These are phyloP conservation scores for Hyaloscypha variabilis DNA, from an alignment of 495 filamentous ascomycete genomes.

Conservation along the genomic window DNA sequence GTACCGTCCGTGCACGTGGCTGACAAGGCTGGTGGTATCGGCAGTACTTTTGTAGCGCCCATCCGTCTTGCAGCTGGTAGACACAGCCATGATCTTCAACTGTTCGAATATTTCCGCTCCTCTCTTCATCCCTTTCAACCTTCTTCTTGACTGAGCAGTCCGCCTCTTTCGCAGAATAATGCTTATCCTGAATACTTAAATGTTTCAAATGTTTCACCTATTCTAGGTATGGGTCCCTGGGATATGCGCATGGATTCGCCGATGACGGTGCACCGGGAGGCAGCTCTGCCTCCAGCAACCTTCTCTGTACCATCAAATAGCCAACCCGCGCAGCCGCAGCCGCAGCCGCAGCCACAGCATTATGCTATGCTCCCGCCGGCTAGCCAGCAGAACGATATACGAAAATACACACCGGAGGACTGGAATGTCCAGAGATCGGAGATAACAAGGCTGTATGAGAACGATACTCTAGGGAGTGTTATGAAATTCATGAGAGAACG, in stretches of 20 bases:
- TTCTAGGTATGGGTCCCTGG: not conserved
- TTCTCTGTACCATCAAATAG: not conserved
- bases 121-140: not conserved
- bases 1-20: not conserved
- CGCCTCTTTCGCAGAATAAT: not conserved
- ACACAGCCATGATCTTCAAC: not conserved
- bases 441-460: conserved; percentile 13
- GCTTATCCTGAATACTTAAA: not conserved
- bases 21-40: not conserved
- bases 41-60: conserved; percentile 6
- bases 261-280: not conserved
- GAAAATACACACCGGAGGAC: conserved; percentile 14
- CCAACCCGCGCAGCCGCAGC: not conserved
- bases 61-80: not conserved
- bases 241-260: not conserved
- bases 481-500: conserved; percentile 16
- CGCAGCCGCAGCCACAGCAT: not conserved
- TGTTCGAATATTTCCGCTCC: not conserved
- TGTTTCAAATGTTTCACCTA: not conserved
- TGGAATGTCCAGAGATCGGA: conserved; percentile 14
- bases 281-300: not conserved
- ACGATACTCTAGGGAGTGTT: conserved; percentile 8
- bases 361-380: conserved; percentile 5
- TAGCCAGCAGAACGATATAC: conserved; percentile 10
- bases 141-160: not conserved